Evolutionary conservation across 1,139 yeast genomes (phyloP), one percentile per base, ranked within the genome.

Genomic region (Suhomyces kunorum): DNA sequence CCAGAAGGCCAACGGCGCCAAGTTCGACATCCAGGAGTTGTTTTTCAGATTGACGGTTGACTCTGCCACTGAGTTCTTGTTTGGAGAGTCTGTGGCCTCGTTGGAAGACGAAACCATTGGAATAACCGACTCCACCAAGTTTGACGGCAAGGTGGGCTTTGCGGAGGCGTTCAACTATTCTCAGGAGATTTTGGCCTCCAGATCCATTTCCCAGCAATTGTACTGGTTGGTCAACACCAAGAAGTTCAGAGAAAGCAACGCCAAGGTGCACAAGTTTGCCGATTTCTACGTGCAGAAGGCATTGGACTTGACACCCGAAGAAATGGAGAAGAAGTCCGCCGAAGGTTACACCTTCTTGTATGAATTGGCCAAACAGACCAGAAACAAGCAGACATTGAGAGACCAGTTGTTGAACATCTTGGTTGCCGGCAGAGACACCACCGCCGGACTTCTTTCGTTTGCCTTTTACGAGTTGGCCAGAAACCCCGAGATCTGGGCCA

Each of bases 391-490:
- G 38, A 63, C 67, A 18, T 66, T 71, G 45, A 64, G 72, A 46
- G 75, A 71, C 50, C 76, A 71, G 54, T 57, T 68, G 39, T 66
- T 71, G 54, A 71, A 71, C 51, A 69, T 71, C 31, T 62, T 71
- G 49, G 46, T 71, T 36, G 76, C 77, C 22, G 77, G 76, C 28
- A 63, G 77, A 58, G 77, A 71, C 50, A 71, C 76, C 32, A 71
- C 76, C 29, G 76, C 76, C 7, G 74, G 74, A 9, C 62, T 70
- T 40, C 62, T 70, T 42, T 68, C 76, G 12, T 71, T 70, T 43
- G 50, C 65, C n/a, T 56, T 69, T 38, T 66, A 56, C 43, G 76
- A 71, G 53, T 61, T 71, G 47, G 66, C 75, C 9, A 60, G 72
- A 52, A 60, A 67, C 46, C 76, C 74, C 4, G 58, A 56, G 2